Conservation (phyloP, 371 early-diverging fungal genomes). For the Mortierella sp. region DNA sequence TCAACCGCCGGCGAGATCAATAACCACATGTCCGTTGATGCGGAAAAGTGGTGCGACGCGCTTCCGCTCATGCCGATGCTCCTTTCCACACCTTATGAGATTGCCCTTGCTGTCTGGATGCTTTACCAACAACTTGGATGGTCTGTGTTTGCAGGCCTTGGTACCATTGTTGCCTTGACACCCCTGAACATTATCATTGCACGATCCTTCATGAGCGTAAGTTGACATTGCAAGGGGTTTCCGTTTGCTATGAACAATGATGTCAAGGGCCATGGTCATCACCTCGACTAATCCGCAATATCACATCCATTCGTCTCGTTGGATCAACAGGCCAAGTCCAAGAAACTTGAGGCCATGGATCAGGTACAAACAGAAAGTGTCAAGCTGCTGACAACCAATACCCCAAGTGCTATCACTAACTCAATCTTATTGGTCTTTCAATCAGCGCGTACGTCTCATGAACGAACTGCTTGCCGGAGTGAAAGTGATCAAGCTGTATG, state of each 20-base stretch:
- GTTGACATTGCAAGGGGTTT: slow-evolving; percentile 5
- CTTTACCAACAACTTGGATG: slow-evolving; percentile 64
- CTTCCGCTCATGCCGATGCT: slow-evolving; percentile 56
- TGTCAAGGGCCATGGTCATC: slow-evolving; percentile 38
- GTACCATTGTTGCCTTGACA: slow-evolving; percentile 54
- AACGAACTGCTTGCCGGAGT: slow-evolving; percentile 60
- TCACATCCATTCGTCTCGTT: neutral
- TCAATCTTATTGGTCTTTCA: neutral
- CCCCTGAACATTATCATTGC: slow-evolving; percentile 61
- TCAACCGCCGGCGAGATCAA: slow-evolving; percentile 77
- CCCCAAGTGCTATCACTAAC: too few relatives aligned
- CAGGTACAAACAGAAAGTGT: neutral
- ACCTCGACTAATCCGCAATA: neutral
- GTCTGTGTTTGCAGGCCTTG: slow-evolving; percentile 65
- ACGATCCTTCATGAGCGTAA: slow-evolving; percentile 49
- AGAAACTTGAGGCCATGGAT: slow-evolving; percentile 45
- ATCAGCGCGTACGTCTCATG: slow-evolving; percentile 44
- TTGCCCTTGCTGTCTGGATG: slow-evolving; percentile 57
- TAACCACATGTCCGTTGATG: slow-evolving; percentile 86
- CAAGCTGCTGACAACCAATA: neutral
- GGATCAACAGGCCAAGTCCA: slow-evolving; percentile 12
- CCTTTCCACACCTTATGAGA: slow-evolving; percentile 55
- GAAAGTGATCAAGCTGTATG: slow-evolving; percentile 61
- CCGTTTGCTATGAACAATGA: neutral
- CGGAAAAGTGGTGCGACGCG: slow-evolving; percentile 56